phyloP scores from a whole-genome alignment of 2,329 filamentous ascomycete species.

The Botrytis porri region DNA sequence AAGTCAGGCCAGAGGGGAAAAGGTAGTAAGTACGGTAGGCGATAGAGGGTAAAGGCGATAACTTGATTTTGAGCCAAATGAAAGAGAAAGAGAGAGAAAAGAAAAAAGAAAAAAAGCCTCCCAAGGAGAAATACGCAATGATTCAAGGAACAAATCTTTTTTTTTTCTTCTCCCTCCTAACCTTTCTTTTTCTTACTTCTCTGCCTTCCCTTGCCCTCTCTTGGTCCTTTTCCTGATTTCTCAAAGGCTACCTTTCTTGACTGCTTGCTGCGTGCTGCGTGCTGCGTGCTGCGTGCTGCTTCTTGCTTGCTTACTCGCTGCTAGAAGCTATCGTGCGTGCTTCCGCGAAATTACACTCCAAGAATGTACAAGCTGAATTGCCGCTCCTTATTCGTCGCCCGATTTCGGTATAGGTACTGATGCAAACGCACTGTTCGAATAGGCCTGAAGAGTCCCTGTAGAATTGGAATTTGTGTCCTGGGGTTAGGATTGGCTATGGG shows the following conservation, averaged over 20 bases:
- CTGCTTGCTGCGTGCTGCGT: not conserved
- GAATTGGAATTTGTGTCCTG: not conserved
- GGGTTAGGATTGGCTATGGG: constrained; percentile 2
- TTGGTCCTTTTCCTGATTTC: not conserved
- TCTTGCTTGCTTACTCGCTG: not conserved
- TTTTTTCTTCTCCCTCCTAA: not conserved
- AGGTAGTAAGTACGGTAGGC: not conserved
- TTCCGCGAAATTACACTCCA: constrained; percentile 6
- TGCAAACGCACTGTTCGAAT: constrained; percentile 10
- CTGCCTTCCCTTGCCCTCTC: not conserved
- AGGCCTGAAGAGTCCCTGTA: constrained; percentile 2
- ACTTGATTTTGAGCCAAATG: not conserved
- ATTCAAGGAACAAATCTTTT: not conserved
- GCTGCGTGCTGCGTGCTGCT: not conserved
- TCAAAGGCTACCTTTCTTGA: not conserved
- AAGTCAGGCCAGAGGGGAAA: not conserved
- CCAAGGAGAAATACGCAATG: not conserved
- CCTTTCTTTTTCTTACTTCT: not conserved
- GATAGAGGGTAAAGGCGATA: constrained; percentile 2
- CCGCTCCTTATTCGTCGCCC: not conserved
- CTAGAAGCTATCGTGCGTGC: constrained; percentile 2
- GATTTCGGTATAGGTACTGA: not conserved
- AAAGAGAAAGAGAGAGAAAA: not conserved
- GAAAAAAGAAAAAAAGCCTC: not conserved
- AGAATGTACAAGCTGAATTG: not conserved